A percentile compares a stretch with the other conserved stretches of the same genome.
These are phyloP conservation scores for Pisolithus sp. DNA, from an alignment of 768 basidiomycete genomes.

Conservation along the genomic window DNA sequence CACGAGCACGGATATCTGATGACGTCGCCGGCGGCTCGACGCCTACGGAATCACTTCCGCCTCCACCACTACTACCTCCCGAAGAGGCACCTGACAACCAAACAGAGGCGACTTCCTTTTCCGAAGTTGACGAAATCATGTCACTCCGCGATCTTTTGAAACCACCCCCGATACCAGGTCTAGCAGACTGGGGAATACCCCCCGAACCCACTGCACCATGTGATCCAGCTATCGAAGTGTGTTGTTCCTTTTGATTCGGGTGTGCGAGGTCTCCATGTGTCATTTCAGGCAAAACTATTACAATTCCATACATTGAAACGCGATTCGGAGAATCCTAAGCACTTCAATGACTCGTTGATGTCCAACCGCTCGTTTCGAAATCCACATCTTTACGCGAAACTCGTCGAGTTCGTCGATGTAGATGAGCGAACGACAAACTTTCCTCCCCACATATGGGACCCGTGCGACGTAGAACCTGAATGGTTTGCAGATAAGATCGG, in stretches of 20 bases:
- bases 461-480: slow-evolving; percentile 51
- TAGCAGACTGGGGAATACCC: slow-evolving; percentile 76
- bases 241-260: slow-evolving; percentile 4
- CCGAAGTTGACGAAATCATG: slow-evolving; percentile 41
- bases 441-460: slow-evolving; percentile 67
- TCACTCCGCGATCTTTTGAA: slow-evolving; percentile 50
- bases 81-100: slow-evolving; percentile 12
- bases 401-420: slow-evolving; percentile 91
- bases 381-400: slow-evolving; percentile 90
- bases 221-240: slow-evolving; percentile 59
- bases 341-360: slow-evolving; percentile 96
- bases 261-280: not conserved
- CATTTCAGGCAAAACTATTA: slow-evolving; percentile 64
- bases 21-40: slow-evolving; percentile 28
- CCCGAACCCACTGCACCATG: slow-evolving; percentile 46
- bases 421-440: slow-evolving; percentile 87
- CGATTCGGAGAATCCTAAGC: slow-evolving; percentile 57
- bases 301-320: slow-evolving; percentile 73
- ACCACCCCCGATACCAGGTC: slow-evolving; percentile 58
- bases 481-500: slow-evolving; percentile 81
- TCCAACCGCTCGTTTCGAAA: slow-evolving; percentile 90
- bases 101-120: slow-evolving; percentile 12
- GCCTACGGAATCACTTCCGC: not conserved
- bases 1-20: slow-evolving; percentile 45
- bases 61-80: slow-evolving; percentile 11